A percentile compares a stretch with the other conserved stretches of the same genome.
phyloP scores from a whole-genome alignment of 169 alveolate species.

The Plasmodium sp. region DNA sequence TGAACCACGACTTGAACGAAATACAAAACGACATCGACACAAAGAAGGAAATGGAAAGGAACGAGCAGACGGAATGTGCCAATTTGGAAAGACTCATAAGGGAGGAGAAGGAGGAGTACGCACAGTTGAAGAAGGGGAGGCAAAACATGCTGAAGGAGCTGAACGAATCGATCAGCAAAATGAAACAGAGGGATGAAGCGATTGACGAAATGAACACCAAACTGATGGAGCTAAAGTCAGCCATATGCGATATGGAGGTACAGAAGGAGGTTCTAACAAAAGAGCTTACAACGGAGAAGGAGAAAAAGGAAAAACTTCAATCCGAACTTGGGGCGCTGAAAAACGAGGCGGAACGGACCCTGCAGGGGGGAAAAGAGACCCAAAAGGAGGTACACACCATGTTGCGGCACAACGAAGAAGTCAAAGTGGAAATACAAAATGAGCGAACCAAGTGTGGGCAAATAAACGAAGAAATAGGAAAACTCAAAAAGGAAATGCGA shows the following conservation, averaged over 20 bases:
- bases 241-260: slow-evolving; percentile 19
- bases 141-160: slow-evolving; percentile 4
- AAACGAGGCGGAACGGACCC: slow-evolving; percentile 1
- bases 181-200: slow-evolving; percentile 63
- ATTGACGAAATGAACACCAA: slow-evolving; percentile 44
- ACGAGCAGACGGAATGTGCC: slow-evolving; percentile 10
- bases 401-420: neutral
- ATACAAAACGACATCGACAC: slow-evolving; percentile 5
- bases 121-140: slow-evolving; percentile 6
- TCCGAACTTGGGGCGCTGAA: slow-evolving; percentile 14
- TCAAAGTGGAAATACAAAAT: slow-evolving; percentile 8
- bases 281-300: slow-evolving; percentile 20
- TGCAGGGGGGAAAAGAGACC: neutral
- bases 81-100: slow-evolving; percentile 11
- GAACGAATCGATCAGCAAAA: slow-evolving; percentile 22
- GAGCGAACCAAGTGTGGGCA: slow-evolving; percentile 13
- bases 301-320: slow-evolving; percentile 30
- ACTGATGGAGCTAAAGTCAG: slow-evolving; percentile 10
- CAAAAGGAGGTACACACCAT: neutral
- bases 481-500: slow-evolving; percentile 15
- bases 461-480: slow-evolving; percentile 18
- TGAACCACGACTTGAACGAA: slow-evolving; percentile 48
- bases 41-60: slow-evolving; percentile 2
- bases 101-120: slow-evolving; percentile 15
- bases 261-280: neutral